phyloP scores from a whole-genome alignment of 495 filamentous ascomycete species.

The Talaromyces trachyspermus region DNA sequence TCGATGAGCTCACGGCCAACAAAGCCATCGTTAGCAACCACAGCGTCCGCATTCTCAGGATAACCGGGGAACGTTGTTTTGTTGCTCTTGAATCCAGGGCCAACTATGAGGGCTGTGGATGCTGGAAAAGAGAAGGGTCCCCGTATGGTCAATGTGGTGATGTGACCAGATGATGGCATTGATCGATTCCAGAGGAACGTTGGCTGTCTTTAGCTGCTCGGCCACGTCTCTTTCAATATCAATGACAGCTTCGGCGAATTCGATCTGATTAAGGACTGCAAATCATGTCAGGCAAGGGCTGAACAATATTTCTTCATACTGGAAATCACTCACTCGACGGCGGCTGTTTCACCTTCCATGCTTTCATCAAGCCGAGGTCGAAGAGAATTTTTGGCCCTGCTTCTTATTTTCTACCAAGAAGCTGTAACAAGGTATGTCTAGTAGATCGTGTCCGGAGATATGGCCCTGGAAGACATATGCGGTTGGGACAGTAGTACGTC shows the following conservation, averaged over 20 bases:
- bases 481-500: background rate
- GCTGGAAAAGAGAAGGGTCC: constrained; percentile 23
- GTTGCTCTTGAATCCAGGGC: constrained; percentile 22
- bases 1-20: constrained; percentile 6
- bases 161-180: constrained; percentile 13
- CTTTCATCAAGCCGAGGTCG: background rate
- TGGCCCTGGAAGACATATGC: background rate
- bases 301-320: no score
- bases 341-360: background rate
- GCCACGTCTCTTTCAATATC: background rate
- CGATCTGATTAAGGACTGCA: background rate
- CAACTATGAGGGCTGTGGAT: constrained; percentile 23
- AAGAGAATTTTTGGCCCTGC: background rate
- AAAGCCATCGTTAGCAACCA: constrained; percentile 8
- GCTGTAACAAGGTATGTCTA: background rate
- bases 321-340: background rate
- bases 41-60: constrained; percentile 17
- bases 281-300: no score
- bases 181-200: background rate
- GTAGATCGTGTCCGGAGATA: background rate
- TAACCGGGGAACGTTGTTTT: constrained; percentile 21
- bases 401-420: background rate
- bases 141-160: constrained; percentile 26
- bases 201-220: background rate
- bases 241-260: background rate